Conservation (phyloP, 352 stramenopile genomes). For the Pythium inflatum region DNA sequence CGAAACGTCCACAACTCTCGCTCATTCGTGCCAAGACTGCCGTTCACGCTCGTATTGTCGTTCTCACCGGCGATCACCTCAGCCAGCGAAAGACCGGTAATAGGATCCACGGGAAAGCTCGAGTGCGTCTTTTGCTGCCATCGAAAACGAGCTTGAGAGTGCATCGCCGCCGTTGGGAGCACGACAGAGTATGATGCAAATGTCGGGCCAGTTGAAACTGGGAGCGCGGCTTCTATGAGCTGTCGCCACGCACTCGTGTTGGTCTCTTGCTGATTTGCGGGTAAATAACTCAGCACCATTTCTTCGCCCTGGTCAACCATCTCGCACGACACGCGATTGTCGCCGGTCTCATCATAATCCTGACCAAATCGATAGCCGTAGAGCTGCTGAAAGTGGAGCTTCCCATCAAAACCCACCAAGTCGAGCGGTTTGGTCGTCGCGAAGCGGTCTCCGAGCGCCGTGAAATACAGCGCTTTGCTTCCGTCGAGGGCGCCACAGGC, state of each 20-base stretch:
- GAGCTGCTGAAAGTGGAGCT: constrained; percentile 68
- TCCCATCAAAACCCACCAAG: constrained; percentile 58
- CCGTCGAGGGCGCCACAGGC: constrained; percentile 54
- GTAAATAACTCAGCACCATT: constrained; percentile 56
- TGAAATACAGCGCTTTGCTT: constrained; percentile 63
- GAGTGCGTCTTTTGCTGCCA: constrained; percentile 75
- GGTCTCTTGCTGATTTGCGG: constrained; percentile 28
- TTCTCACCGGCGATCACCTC: constrained; percentile 45
- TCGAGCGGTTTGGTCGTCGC: constrained; percentile 50
- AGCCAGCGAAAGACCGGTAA: constrained; percentile 27
- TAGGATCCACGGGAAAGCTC: constrained; percentile 61
- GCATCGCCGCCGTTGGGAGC: constrained; percentile 51
- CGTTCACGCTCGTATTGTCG: constrained; percentile 45
- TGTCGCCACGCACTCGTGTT: constrained; percentile 57
- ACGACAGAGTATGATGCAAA: constrained; percentile 37
- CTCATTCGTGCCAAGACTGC: constrained; percentile 41
- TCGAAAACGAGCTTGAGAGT: constrained; percentile 48
- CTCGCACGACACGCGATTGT: constrained; percentile 69
- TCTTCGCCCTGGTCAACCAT: constrained; percentile 51
- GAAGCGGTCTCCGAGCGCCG: constrained; percentile 52
- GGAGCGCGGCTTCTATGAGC: constrained; percentile 42
- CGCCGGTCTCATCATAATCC: constrained; percentile 50
- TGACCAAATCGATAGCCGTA: constrained; percentile 53
- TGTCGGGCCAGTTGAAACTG: neutral
- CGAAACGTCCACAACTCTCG: constrained; percentile 60